Conservation (phyloP, 2,329 filamentous ascomycete species). For the Colletotrichum shisoi region DNA sequence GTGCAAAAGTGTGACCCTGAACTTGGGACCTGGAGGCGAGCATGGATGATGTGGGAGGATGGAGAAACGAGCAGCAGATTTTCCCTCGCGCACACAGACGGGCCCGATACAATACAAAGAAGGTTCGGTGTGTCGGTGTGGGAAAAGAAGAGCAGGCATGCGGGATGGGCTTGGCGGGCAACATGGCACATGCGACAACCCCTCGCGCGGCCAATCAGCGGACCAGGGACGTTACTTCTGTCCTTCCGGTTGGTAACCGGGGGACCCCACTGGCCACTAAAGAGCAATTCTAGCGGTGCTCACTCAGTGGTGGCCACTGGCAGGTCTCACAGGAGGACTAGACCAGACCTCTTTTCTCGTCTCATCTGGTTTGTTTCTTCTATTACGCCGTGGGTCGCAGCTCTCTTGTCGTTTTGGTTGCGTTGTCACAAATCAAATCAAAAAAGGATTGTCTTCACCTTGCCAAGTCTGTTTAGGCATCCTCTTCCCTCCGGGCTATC, state of each 20-base stretch:
- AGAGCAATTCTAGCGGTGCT: constrained; percentile 7
- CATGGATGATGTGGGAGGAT: constrained; percentile 20
- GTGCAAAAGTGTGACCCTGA: constrained; percentile 22
- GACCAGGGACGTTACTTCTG: constrained; percentile 19
- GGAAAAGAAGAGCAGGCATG: constrained; percentile 32
- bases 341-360: background rate
- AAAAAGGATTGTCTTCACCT: background rate
- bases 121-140: constrained; percentile 40
- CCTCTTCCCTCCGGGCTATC: background rate
- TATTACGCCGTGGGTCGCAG: background rate
- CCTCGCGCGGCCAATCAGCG: constrained; percentile 23
- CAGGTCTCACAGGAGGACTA: background rate
- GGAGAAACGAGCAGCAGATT: constrained; percentile 29
- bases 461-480: background rate
- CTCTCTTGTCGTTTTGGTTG: background rate
- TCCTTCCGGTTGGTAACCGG: constrained; percentile 39
- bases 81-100: constrained; percentile 19
- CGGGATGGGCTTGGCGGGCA: constrained; percentile 32
- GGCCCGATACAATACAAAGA: constrained; percentile 19
- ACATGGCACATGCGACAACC: constrained; percentile 22
- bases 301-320: background rate
- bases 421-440: background rate
- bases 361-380: background rate
- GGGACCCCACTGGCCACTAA: constrained; percentile 7
- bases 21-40: constrained; percentile 18